Evolutionary conservation across 2,329 filamentous ascomycete species (phyloP).

Genomic region (Pestalotiopsis sp.): DNA sequence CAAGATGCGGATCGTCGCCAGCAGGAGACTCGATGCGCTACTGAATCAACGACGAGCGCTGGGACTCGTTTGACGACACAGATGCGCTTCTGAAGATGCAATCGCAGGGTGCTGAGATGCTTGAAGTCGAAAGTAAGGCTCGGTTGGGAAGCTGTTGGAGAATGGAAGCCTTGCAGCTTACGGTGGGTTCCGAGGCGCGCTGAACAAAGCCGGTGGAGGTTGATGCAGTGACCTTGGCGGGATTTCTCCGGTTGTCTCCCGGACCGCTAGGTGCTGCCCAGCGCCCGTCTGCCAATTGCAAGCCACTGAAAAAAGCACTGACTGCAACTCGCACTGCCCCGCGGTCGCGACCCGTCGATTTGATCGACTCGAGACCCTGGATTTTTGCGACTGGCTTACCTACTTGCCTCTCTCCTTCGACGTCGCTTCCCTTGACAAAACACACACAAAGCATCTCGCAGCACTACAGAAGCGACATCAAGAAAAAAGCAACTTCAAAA

Average conservation of each 20-base stretch:
- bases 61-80: background rate
- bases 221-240: background rate
- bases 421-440: background rate
- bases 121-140: background rate
- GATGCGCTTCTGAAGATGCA: background rate
- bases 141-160: background rate
- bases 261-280: background rate
- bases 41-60: background rate
- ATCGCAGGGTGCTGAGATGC: background rate
- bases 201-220: background rate
- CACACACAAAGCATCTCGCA: background rate
- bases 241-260: slow-evolving; percentile 2
- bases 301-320: background rate
- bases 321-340: slow-evolving; percentile 17
- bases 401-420: slow-evolving; percentile 6
- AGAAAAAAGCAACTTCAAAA: slow-evolving; percentile 36
- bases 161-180: background rate
- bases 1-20: background rate
- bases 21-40: background rate
- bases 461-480: slow-evolving; percentile 10
- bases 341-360: slow-evolving; percentile 18
- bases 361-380: slow-evolving; percentile 7
- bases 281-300: background rate
- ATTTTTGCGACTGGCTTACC: background rate
- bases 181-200: background rate